Conservation (phyloP, 352 stramenopile genomes). For the Phytophthora citricola region DNA sequence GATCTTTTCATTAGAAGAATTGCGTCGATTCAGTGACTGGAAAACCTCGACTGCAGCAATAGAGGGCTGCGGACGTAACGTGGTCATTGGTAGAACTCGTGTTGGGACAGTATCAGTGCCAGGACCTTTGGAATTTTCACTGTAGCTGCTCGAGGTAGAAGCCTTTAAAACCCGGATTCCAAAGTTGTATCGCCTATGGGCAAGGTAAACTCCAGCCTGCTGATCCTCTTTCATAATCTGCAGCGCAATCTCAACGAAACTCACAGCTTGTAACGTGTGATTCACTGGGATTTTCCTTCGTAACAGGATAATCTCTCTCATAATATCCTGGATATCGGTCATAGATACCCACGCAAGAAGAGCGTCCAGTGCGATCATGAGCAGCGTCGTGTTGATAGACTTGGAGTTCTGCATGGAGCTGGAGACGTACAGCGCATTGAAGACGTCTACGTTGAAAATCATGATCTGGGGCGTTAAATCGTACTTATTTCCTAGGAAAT, state of each 20-base stretch:
- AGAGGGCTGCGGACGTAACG: not conserved
- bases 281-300: constrained; percentile 4
- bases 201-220: not conserved
- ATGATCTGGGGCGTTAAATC: constrained; percentile 46
- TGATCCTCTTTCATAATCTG: constrained; percentile 15
- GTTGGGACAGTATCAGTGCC: not conserved
- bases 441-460: constrained; percentile 57
- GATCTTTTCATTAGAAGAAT: not conserved
- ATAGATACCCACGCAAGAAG: constrained; percentile 34
- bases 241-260: constrained; percentile 16
- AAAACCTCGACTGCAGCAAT: constrained; percentile 14
- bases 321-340: constrained; percentile 18
- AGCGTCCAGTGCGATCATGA: constrained; percentile 38
- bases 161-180: constrained; percentile 5
- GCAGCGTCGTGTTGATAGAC: constrained; percentile 22
- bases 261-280: constrained; percentile 6
- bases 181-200: not conserved
- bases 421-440: constrained; percentile 47
- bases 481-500: constrained; percentile 16
- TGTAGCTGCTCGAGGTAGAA: not conserved
- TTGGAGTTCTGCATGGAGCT: constrained; percentile 46
- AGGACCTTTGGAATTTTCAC: not conserved
- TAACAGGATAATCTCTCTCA: constrained; percentile 8
- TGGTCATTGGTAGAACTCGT: not conserved
- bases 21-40: not conserved